A percentile compares a stretch with the other conserved stretches of the same genome.
phyloP scores from a whole-genome alignment of 2,329 filamentous ascomycete genomes.

The Fusarium proliferatum region DNA sequence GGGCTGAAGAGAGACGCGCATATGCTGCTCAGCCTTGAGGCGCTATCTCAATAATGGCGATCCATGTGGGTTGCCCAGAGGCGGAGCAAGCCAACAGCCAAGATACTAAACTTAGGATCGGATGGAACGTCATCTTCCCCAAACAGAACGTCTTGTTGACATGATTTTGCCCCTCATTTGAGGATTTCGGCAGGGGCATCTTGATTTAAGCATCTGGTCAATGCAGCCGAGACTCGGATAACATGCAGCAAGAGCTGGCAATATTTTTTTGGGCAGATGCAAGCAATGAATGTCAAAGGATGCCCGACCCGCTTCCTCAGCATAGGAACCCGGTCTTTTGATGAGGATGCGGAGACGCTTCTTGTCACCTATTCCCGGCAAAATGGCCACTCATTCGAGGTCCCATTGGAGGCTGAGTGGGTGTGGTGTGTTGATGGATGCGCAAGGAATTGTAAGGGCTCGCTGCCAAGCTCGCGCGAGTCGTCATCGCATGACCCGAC shows the following conservation, averaged over 20 bases:
- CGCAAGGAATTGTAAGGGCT: neutral
- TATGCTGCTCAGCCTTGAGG: slow-evolving; percentile 37
- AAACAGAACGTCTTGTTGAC: slow-evolving; percentile 2
- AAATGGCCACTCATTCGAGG: slow-evolving; percentile 1
- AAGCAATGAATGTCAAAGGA: slow-evolving; percentile 3
- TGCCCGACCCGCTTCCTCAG: slow-evolving; percentile 19
- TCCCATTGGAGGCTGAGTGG: slow-evolving; percentile 9
- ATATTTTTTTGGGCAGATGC: neutral
- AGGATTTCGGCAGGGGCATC: slow-evolving; percentile 12
- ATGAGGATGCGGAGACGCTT: neutral
- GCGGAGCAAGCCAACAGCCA: slow-evolving; percentile 30
- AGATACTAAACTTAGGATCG: slow-evolving; percentile 9
- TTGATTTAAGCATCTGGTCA: slow-evolving; percentile 24
- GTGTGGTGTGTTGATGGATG: slow-evolving; percentile 4
- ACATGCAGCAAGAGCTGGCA: slow-evolving; percentile 1
- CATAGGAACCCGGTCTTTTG: neutral
- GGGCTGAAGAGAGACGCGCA: slow-evolving; percentile 23
- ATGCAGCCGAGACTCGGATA: slow-evolving; percentile 10
- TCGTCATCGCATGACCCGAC: slow-evolving; percentile 28
- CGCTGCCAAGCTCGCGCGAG: slow-evolving; percentile 10
- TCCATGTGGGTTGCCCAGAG: slow-evolving; percentile 32
- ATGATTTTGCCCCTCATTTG: slow-evolving; percentile 8
- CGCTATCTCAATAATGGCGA: slow-evolving; percentile 28
- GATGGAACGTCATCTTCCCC: slow-evolving; percentile 33
- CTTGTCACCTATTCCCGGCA: slow-evolving; percentile 1